Percentiles rank a stretch among this genome's conserved stretches.
These are phyloP conservation scores for Penicillium dipodomyicola DNA, from an alignment of 495 filamentous ascomycete genomes.

Conservation along the genomic window DNA sequence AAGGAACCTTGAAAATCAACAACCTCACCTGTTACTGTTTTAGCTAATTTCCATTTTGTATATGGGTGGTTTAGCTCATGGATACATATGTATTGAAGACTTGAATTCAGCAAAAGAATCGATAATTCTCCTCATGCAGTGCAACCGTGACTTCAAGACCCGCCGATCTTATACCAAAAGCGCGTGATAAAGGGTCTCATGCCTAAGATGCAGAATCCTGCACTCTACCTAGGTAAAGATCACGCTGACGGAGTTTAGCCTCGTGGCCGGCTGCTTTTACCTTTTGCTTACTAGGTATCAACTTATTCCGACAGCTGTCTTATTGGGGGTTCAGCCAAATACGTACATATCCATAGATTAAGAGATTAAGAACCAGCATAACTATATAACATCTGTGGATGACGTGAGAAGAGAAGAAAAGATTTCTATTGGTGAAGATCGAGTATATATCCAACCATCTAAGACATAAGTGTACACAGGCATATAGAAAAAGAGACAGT, in stretches of 20 bases:
- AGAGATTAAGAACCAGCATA: neutral
- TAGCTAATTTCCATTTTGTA: neutral
- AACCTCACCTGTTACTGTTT: neutral
- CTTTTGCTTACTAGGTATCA: neutral
- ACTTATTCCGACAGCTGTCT: neutral
- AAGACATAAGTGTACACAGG: slow-evolving; percentile 26
- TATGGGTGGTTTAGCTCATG: neutral
- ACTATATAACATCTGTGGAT: neutral
- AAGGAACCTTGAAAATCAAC: slow-evolving; percentile 2
- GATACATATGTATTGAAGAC: neutral
- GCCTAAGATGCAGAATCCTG: neutral
- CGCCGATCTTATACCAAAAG: neutral
- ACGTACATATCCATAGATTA: neutral
- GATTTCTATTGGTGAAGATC: slow-evolving; percentile 7
- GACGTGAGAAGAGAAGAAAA: neutral
- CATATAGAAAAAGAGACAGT: slow-evolving; percentile 15
- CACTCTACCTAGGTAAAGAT: neutral
- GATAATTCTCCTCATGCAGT: neutral
- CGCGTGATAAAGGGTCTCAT: neutral
- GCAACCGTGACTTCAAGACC: neutral
- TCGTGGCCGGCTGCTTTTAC: neutral
- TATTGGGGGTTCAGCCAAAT: neutral
- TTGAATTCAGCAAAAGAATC: neutral
- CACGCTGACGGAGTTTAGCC: neutral
- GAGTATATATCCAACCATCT: slow-evolving; percentile 14